Evolutionary conservation across 1,284 basidiomycete species (phyloP).

Genomic region (Tylopilus microsporus): DNA sequence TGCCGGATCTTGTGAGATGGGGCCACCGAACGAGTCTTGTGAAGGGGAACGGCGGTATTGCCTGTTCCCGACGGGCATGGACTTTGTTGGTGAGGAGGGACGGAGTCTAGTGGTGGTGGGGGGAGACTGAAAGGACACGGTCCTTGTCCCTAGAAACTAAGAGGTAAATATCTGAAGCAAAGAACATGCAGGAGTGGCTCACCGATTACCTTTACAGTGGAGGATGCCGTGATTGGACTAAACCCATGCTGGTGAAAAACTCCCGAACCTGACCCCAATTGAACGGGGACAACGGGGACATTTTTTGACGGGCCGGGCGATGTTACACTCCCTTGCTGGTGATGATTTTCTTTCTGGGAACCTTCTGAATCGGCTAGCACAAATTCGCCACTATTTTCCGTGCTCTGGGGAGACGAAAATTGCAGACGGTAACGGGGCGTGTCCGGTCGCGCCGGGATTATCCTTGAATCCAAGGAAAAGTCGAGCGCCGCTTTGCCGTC

Average conservation of each 20-base stretch:
- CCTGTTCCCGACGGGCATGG: conserved; percentile 21
- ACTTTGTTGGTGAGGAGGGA: conserved; percentile 19
- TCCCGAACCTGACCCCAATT: conserved; percentile 21
- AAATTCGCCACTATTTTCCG: conserved; percentile 2
- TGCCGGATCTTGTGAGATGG: conserved; percentile 43
- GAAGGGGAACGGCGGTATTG: conserved; percentile 36
- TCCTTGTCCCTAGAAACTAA: conserved; percentile 27
- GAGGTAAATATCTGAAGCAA: conserved; percentile 22
- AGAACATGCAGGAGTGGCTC: conserved; percentile 25
- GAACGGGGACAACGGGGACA: conserved; percentile 5
- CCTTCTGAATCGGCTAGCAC: conserved; percentile 28
- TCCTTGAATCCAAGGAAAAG: conserved; percentile 26
- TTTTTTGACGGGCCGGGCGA: conserved; percentile 11
- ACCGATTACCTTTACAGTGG: conserved; percentile 27
- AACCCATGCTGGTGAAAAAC: conserved; percentile 24
- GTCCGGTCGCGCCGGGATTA: conserved; percentile 20
- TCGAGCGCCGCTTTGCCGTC: conserved; percentile 14
- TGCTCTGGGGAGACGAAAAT: conserved; percentile 45
- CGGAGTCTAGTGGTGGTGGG: conserved; percentile 3
- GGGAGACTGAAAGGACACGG: conserved; percentile 32
- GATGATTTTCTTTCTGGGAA: conserved; percentile 49
- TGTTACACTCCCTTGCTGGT: conserved; percentile 10
- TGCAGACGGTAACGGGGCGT: conserved; percentile 50
- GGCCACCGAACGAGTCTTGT: conserved; percentile 60
- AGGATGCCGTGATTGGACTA: conserved; percentile 26